Evolutionary conservation across 305 asterid genomes (phyloP).

Genomic region (Vinca major): DNA sequence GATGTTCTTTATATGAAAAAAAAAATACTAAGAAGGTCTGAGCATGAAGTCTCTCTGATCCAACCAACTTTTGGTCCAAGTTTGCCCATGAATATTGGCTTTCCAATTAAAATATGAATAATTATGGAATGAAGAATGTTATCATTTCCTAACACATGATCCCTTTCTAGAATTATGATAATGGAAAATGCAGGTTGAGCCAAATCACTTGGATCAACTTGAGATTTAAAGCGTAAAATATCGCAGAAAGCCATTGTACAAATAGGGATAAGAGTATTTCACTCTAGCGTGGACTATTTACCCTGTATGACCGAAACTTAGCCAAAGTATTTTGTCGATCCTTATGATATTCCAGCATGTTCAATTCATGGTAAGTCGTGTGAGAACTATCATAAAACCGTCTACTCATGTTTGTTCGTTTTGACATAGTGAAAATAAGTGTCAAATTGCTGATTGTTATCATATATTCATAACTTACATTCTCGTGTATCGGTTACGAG

Average conservation of each 20-base stretch:
- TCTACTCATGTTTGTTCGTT: background rate
- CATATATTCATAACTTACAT: too few species aligned
- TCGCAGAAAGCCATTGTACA: too few species aligned
- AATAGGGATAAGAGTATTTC: too few species aligned
- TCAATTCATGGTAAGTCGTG: background rate
- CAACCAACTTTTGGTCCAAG: constrained; percentile 11
- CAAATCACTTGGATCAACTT: too few species aligned
- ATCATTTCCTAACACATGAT: constrained; percentile 9
- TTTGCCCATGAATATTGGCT: constrained; percentile 18
- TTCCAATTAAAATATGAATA: constrained; percentile 11
- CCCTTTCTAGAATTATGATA: background rate
- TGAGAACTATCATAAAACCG: background rate
- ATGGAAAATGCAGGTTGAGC: too few species aligned
- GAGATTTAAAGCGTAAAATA: too few species aligned
- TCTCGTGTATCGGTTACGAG: too few species aligned
- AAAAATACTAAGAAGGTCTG: background rate
- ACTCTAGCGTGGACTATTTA: too few species aligned
- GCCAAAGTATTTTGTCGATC: too few species aligned
- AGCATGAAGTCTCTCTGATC: background rate
- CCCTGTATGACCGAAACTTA: too few species aligned
- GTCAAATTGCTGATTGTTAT: too few species aligned
- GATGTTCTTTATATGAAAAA: constrained; percentile 4
- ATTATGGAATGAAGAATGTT: constrained; percentile 7
- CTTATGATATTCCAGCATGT: too few species aligned
- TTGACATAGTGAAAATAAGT: background rate